phyloP scores from a whole-genome alignment of 192 early-diverging fungal species.

The Podila horticola region DNA sequence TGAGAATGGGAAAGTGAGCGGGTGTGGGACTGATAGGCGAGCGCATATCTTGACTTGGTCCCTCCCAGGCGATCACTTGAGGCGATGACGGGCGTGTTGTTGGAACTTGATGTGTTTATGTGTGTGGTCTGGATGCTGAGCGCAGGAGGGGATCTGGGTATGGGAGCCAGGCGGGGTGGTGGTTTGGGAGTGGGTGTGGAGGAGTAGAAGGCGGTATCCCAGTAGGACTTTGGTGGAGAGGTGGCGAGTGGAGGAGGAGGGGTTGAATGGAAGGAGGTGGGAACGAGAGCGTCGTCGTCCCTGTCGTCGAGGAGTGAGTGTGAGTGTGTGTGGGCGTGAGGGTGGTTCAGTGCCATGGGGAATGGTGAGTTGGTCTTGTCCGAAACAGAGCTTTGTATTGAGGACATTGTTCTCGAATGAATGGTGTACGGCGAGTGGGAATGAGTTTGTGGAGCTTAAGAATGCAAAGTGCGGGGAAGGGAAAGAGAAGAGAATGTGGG shows the following conservation, averaged over 20 bases:
- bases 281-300: constrained; percentile 42
- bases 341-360: too few relatives aligned
- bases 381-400: constrained; percentile 14
- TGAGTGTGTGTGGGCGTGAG: background rate
- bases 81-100: constrained; percentile 1
- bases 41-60: constrained; percentile 29
- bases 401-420: constrained; percentile 12
- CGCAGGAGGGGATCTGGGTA: constrained; percentile 31
- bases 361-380: too few relatives aligned
- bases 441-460: background rate
- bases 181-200: constrained; percentile 38
- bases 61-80: constrained; percentile 9
- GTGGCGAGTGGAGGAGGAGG: constrained; percentile 1
- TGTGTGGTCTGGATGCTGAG: background rate
- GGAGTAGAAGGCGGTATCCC: constrained; percentile 31
- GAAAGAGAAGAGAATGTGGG: too few relatives aligned
- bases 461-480: too few relatives aligned
- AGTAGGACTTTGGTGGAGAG: constrained; percentile 18
- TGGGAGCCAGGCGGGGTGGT: constrained; percentile 37
- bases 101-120: constrained; percentile 2
- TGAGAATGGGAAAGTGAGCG: constrained; percentile 43
- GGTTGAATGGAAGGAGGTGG: constrained; percentile 3
- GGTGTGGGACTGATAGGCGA: constrained; percentile 20
- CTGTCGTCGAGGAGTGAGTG: background rate
- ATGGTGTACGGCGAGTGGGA: too few relatives aligned